These are phyloP conservation scores for Penstemon newberryi DNA, from an alignment of 257 asterid species.

Conservation along the genomic window DNA sequence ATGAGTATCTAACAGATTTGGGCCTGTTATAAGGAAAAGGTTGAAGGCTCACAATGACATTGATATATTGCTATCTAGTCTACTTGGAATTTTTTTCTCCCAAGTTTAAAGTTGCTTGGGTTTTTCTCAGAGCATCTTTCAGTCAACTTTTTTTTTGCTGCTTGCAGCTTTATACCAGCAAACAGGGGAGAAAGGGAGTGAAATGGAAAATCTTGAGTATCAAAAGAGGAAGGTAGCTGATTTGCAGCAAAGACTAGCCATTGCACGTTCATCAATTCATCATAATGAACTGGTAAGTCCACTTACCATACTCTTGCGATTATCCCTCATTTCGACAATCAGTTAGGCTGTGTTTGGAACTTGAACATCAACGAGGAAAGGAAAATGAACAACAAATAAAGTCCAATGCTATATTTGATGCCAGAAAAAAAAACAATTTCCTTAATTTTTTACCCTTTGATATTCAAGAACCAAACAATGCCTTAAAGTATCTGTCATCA, in stretches of 20 bases:
- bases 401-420: too few relatives aligned
- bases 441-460: too few relatives aligned
- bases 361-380: too few relatives aligned
- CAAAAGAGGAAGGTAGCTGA: slow-evolving; percentile 73
- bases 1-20: neutral
- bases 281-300: slow-evolving; percentile 72
- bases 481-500: slow-evolving; percentile 2
- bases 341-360: neutral
- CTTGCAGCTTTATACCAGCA: slow-evolving; percentile 81
- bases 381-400: too few relatives aligned
- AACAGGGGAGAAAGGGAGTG: slow-evolving; percentile 71
- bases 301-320: neutral
- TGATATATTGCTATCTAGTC: neutral
- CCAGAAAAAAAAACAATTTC: too few relatives aligned
- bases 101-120: slow-evolving; percentile 15
- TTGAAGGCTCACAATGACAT: neutral
- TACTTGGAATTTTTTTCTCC: neutral
- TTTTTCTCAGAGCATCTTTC: slow-evolving; percentile 5
- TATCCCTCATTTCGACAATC: slow-evolving; percentile 6
- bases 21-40: slow-evolving; percentile 1
- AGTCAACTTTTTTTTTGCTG: slow-evolving; percentile 20
- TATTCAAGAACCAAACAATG: too few relatives aligned
- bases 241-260: slow-evolving; percentile 65
- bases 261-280: slow-evolving; percentile 61
- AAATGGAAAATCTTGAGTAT: slow-evolving; percentile 70